phyloP scores from a whole-genome alignment of 2,329 filamentous ascomycete species.

The Aspergillus terreus region DNA sequence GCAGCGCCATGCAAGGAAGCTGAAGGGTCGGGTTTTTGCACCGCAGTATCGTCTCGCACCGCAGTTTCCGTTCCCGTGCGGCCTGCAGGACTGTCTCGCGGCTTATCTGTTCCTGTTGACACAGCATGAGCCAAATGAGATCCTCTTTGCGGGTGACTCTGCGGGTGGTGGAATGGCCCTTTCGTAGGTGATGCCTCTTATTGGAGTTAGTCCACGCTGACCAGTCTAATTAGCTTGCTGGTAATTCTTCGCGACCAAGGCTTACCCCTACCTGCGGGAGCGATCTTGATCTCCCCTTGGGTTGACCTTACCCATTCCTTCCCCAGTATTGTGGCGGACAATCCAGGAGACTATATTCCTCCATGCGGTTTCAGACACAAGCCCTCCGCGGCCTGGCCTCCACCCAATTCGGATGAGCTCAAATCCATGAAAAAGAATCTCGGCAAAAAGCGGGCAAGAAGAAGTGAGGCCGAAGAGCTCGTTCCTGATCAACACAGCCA shows the following conservation, averaged over 20 bases:
- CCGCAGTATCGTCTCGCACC: constrained; percentile 83
- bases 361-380: constrained; percentile 83
- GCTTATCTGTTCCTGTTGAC: constrained; percentile 80
- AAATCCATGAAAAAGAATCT: constrained; percentile 45
- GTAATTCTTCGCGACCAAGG: constrained; percentile 78
- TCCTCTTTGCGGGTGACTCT: constrained; percentile 86
- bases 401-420: constrained; percentile 75
- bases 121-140: constrained; percentile 71
- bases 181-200: constrained; percentile 37
- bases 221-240: constrained; percentile 53
- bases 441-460: constrained; percentile 39
- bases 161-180: constrained; percentile 89
- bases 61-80: constrained; percentile 94
- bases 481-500: constrained; percentile 15
- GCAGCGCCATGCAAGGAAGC: constrained; percentile 89
- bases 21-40: constrained; percentile 85
- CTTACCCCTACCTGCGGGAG: constrained; percentile 81
- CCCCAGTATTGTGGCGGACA: constrained; percentile 74
- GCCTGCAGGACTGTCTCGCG: constrained; percentile 82
- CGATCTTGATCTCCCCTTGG: constrained; percentile 90
- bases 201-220: constrained; percentile 14
- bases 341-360: constrained; percentile 82
- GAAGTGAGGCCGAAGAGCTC: constrained; percentile 18
- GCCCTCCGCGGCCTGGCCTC: constrained; percentile 88
- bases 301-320: constrained; percentile 95